Percentiles rank a stretch among this genome's conserved stretches.
These are phyloP conservation scores for Leucocoprinus leucothites DNA, from an alignment of 768 basidiomycete genomes.

Conservation along the genomic window DNA sequence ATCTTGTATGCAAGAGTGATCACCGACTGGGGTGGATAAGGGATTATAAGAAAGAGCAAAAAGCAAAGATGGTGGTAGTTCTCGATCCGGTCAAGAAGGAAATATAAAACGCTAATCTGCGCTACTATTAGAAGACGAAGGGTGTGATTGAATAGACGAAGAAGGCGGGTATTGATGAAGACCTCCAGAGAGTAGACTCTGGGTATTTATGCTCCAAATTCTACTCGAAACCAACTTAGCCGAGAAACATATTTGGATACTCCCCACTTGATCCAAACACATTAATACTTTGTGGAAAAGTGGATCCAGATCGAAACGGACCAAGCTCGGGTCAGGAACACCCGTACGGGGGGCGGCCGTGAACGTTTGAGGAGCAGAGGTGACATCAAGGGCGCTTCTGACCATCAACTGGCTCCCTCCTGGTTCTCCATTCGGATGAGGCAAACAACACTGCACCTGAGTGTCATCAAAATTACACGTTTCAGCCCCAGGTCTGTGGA, in stretches of 20 bases:
- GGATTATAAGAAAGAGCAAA: not conserved
- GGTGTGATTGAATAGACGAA: not conserved
- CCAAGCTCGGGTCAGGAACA: not conserved
- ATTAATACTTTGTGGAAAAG: too few relatives aligned
- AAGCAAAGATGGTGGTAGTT: not conserved
- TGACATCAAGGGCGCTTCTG: too few relatives aligned
- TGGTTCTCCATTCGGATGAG: too few relatives aligned
- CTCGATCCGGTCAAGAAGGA: not conserved
- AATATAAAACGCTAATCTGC: not conserved
- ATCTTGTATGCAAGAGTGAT: not conserved
- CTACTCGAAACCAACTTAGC: not conserved
- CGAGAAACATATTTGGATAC: not conserved
- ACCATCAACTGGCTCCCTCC: too few relatives aligned
- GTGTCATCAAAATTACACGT: too few relatives aligned
- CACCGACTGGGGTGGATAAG: too few relatives aligned
- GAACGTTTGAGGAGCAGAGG: too few relatives aligned
- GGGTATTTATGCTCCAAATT: constrained; percentile 2
- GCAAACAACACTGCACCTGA: too few relatives aligned
- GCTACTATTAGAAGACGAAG: not conserved
- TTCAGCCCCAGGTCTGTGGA: too few relatives aligned
- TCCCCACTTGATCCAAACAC: not conserved
- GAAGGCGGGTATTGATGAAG: not conserved
- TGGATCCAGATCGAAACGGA: not conserved
- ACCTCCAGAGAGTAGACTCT: not conserved
- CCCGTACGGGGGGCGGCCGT: not conserved